Evolutionary conservation across 345 rosid species (phyloP), one percentile per base, ranked within the genome.

Genomic region (Euphorbia tirucalli): DNA sequence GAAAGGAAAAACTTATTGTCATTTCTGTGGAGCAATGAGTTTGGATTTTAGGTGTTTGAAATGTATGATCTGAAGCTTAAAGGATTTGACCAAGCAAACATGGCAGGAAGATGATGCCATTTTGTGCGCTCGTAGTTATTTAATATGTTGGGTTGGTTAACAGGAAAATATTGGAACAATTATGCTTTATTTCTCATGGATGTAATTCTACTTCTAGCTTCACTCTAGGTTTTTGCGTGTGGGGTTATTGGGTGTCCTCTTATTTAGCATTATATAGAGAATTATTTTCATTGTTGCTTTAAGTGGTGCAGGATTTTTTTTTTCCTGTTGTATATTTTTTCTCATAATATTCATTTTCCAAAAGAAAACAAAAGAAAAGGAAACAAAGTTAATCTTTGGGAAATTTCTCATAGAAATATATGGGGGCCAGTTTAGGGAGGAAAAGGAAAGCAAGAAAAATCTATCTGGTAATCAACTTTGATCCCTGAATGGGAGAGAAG

Each of bases 11-110:
- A 65, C 28, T 22, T 5, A 39, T 63, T 31, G 0, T 39, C 50
- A 11, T 19, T 66, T 66, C 32, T 19, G 46, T 52, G 56, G 66
- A 61, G 48, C 48, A 35, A 60, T 60, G 41, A 11, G 21, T 56
- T 56, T 22, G 15, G n/a, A 7, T 41, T 22, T 44, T 65, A 10
- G 19, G 22, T 46, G 46, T 46, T 32, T 37, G 43, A 19, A 19
- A 1, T 61, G 25, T 61, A n/a, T 37, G n/a, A 19, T 11, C 24
- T 31, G 11, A 32, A 39, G 22, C 21, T 61, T 35, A 61, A n/a
- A 61, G 25, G 48, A 61, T 37, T 18, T 35, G 48, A 24, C 21
- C 24, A 6, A 61, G 65, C 4, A 28, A 60, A 18, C 30, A 1
- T 32, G 46, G 44, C 43, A 61, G 18, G 39, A 59, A 57, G 61